Base-by-base conservation (phyloP, 768 basidiomycete species). In the Steccherinum ochraceum region DNA sequence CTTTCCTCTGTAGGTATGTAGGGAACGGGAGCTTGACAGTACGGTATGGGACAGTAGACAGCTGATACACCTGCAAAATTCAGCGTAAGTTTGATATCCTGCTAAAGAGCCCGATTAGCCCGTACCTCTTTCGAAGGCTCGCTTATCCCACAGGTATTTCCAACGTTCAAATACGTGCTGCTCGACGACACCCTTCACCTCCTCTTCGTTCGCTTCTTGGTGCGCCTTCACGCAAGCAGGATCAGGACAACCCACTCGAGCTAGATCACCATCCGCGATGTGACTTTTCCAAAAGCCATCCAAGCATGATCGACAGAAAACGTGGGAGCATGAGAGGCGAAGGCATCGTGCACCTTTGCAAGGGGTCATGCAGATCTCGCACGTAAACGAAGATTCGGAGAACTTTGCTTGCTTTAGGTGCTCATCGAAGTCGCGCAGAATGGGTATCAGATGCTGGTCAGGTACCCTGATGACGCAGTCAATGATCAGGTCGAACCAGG, bases 281-380 rank as follows among this genome's bases (percentile, higher is more conserved):
- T 84, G 86, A 46, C 91, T 63, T 40, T 76, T 74, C 92, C 92
- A 96, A 63, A 87, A 93, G 47, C 86, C 84, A 47, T 74, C 73
- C 21, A 95, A 65, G 62, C 93, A 94, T 7, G 75, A 65, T n/a
- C 80, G 78, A 64, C 93, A 95, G 64, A 93, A 94, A 10, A 93
- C 77, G 64, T 94, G 93, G 0, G 67, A 66, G 61, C 92, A 94
- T 35, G 70, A 62, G 46, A 94, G 71, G 54, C 79, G 74, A 13
- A 93, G 59, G 63, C 91, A 93, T 56, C 80, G 78, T 12, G 78
- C 73, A 41, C 93, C 93, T 62, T 90, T 93, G 52, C 80, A 67
- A 12, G 78, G 75, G 26, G 77, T 75, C 4, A 94, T 67, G 64
- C 93, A 95, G 46, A 95, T 81, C 21, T 83, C 73, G 61, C 93